A percentile compares a stretch with the other conserved stretches of the same genome.
Evolutionary conservation across 768 basidiomycete species (phyloP).

Genomic region (Rhodosporidiobolus odoratus): DNA sequence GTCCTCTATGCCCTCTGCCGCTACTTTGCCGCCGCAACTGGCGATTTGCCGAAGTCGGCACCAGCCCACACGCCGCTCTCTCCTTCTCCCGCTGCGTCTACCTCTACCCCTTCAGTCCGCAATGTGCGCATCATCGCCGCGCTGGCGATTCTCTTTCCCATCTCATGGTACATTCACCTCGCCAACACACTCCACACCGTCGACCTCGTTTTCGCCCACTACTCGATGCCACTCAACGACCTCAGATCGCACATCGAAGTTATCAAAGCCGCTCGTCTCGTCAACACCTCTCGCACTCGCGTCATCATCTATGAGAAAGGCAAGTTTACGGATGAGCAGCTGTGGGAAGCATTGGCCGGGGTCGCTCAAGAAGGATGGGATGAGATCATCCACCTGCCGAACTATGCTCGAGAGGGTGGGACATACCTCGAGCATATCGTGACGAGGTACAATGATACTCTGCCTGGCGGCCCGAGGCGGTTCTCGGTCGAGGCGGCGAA

Average conservation of each 20-base stretch:
- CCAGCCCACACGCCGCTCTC: not conserved
- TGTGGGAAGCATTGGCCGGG: not conserved
- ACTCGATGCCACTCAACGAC: not conserved
- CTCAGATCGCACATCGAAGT: not conserved
- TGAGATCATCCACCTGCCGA: not conserved
- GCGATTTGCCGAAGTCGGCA: not conserved
- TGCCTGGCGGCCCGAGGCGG: not conserved
- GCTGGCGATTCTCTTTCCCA: not conserved
- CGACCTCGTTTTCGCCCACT: not conserved
- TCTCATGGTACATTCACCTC: not conserved
- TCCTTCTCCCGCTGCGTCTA: not conserved
- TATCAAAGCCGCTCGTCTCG: not conserved
- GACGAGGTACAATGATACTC: not conserved
- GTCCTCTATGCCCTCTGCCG: not conserved
- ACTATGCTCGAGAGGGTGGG: not conserved
- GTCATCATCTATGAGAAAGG: constrained; percentile 1
- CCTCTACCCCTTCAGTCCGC: too few relatives aligned
- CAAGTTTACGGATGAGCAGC: not conserved
- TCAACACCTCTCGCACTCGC: not conserved
- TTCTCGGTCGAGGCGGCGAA: not conserved
- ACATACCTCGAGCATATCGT: not conserved
- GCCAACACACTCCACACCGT: not conserved
- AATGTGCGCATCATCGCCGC: not conserved
- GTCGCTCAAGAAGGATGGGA: constrained; percentile 12
- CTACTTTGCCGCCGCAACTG: not conserved